Base-by-base conservation (phyloP, 1,284 basidiomycete genomes). In the Trametes sp. region DNA sequence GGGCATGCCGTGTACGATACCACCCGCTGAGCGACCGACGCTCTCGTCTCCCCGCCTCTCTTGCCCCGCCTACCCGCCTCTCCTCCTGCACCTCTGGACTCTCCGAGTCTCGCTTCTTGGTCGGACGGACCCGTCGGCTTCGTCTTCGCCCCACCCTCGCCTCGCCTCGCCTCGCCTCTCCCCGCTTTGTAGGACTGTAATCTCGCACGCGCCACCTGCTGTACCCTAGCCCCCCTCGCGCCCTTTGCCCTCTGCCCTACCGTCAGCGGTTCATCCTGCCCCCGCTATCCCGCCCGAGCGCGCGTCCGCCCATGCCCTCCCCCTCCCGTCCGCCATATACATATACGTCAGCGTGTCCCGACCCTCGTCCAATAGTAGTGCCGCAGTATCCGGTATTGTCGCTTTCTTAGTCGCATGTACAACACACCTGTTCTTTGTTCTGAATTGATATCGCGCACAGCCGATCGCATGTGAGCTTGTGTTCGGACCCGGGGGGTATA, bases 141-240 rank as follows among this genome's bases (percentile, higher is more conserved):
- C 38, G 52, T 51, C 50, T 23, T 16, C 31, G 49, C 31, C 24
- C 24, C 42, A 9, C 21, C 4, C 42, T 23, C 5, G 4, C 24
- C 21, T 24, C 46, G 46, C 29, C 24, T n/a, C 26, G 28, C 49
- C 48, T 13, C 45, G 24, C n/a, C 48, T n/a, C 51, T 13, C n/a
- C 24, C 23, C 54, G 42, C 54, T 56, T 36, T 56, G 54, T 56
- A 56, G 42, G 54, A 56, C 36, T 56, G 54, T 56, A 56, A 56
- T 56, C 54, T 48, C 42, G 54, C 54, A 6, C 54, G 41, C 41
- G 29, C 28, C 42, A 35, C 54, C 31, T 33, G 33, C 44, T 56
- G 54, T 56, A 56, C 44, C 54, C 54, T 56, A 56, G 54, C 19
- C 31, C 44, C 38, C 24, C 14, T 41, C 26, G 11, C 36, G 23